Evolutionary conservation across 2,329 filamentous ascomycete species (phyloP).

Genomic region (Hirsutella thompsonii): DNA sequence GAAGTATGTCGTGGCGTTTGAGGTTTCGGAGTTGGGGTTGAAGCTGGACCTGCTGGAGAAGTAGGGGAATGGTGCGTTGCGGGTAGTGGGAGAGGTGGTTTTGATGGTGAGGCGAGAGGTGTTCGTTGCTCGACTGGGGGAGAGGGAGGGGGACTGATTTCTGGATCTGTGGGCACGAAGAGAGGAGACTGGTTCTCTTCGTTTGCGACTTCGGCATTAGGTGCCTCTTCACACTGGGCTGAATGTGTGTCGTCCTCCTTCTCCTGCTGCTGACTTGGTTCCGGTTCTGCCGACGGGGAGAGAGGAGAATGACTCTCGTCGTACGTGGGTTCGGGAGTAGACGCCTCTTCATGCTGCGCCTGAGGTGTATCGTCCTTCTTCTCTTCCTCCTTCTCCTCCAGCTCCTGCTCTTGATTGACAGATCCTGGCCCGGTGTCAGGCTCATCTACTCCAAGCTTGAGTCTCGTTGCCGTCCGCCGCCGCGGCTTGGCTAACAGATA

Average conservation of each 20-base stretch:
- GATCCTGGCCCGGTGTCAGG: too few species aligned
- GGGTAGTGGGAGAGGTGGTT: background rate
- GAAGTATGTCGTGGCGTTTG: conserved; percentile 13
- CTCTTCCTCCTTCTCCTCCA: too few species aligned
- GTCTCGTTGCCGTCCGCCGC: background rate
- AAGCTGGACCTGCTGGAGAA: too few species aligned
- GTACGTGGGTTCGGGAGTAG: background rate
- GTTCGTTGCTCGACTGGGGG: background rate
- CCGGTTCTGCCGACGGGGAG: conserved; percentile 1
- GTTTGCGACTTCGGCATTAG: background rate
- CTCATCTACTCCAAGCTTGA: background rate
- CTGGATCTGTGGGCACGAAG: conserved; percentile 1
- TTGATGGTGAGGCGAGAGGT: conserved; percentile 6
- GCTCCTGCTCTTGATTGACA: too few species aligned
- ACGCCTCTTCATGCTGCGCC: background rate
- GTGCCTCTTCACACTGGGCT: background rate
- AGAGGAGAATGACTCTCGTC: background rate
- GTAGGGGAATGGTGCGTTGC: background rate
- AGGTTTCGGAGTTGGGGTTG: conserved; percentile 7
- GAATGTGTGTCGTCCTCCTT: background rate
- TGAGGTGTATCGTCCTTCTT: background rate
- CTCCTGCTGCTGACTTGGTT: background rate
- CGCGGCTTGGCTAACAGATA: background rate
- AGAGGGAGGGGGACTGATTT: background rate
- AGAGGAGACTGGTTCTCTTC: background rate